Conservation (phyloP, 768 basidiomycete species). For the Lactarius vividus region DNA sequence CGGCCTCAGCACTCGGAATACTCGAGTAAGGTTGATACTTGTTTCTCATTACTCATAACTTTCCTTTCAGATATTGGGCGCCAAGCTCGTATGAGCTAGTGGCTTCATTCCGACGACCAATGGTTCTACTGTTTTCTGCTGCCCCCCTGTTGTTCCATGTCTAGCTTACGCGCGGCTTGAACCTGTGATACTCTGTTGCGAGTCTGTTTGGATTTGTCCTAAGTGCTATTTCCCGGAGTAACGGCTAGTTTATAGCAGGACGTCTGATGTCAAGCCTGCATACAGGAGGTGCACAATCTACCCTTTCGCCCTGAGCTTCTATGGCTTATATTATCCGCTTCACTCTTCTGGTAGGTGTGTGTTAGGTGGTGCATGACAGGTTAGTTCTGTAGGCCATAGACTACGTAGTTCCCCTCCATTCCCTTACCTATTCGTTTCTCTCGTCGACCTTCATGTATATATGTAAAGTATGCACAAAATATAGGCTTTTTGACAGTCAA, state of each 20-base stretch:
- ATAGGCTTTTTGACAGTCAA: conserved; percentile 29
- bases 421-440: background rate
- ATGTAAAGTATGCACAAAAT: conserved; percentile 23
- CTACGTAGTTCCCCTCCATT: background rate
- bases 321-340: background rate
- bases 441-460: conserved; percentile 13
- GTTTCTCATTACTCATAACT: background rate
- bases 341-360: background rate
- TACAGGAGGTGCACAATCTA: background rate
- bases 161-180: no score
- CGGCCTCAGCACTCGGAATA: background rate
- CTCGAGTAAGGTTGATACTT: background rate
- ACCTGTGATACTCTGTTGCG: background rate
- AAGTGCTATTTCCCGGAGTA: background rate
- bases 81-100: background rate
- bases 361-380: background rate
- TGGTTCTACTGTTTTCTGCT: background rate
- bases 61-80: background rate
- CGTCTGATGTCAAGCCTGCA: background rate
- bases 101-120: background rate
- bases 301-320: background rate
- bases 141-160: background rate
- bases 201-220: background rate
- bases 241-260: background rate
- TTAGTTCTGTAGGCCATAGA: background rate